Conservation (phyloP, 192 early-diverging fungal genomes). For the Backusella sp. region DNA sequence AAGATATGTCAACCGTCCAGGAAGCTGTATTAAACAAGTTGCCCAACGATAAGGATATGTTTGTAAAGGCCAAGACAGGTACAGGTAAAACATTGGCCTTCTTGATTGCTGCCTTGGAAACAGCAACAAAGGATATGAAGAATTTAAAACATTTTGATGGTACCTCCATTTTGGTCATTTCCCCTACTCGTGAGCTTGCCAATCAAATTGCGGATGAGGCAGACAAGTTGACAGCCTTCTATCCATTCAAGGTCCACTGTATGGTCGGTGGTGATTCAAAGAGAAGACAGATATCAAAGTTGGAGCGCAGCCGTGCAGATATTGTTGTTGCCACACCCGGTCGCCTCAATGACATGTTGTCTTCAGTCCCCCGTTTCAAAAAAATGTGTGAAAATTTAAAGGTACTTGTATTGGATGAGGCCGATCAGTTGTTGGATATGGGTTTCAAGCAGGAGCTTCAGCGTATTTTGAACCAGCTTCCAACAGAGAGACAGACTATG, state of each 20-base stretch:
- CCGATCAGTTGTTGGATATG: constrained; percentile 93
- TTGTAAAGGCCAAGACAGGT: constrained; percentile 96
- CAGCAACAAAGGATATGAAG: constrained; percentile 47
- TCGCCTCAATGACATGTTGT: constrained; percentile 77
- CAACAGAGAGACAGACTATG: constrained; percentile 78
- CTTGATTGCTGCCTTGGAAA: constrained; percentile 83
- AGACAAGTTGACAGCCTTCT: constrained; percentile 54
- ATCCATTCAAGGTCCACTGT: constrained; percentile 64
- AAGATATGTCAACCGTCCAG: constrained; percentile 83
- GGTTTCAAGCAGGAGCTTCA: constrained; percentile 89
- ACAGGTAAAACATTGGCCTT: constrained; percentile 98
- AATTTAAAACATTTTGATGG: constrained; percentile 42
- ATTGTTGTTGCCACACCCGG: constrained; percentile 96
- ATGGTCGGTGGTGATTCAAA: constrained; percentile 79
- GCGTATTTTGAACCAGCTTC: constrained; percentile 58
- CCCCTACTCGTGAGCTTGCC: constrained; percentile 92
- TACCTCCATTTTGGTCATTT: constrained; percentile 73
- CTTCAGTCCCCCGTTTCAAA: constrained; percentile 61
- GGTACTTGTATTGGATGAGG: constrained; percentile 92
- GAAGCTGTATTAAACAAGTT: constrained; percentile 71
- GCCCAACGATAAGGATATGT: constrained; percentile 74
- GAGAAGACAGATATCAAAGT: constrained; percentile 45
- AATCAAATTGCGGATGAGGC: constrained; percentile 82
- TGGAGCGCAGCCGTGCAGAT: constrained; percentile 62
- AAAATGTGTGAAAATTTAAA: constrained; percentile 45